phyloP scores from a whole-genome alignment of 805 yeast species.

The Jamesozyma rosinii region DNA sequence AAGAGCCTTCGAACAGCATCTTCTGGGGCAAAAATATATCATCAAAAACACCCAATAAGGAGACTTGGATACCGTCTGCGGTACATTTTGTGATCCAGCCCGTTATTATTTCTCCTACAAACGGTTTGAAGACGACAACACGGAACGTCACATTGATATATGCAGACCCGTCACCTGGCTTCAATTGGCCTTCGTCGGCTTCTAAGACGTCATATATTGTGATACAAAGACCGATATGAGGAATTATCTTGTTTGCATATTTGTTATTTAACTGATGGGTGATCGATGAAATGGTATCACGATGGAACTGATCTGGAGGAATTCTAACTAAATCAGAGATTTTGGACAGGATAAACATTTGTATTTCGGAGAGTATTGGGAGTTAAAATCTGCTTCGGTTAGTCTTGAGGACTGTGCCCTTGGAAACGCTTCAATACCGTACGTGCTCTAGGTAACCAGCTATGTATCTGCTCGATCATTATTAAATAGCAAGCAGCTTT shows the following conservation, averaged over 20 bases:
- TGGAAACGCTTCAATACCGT: background rate
- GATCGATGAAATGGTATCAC: slow-evolving; percentile 63
- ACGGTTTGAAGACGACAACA: slow-evolving; percentile 80
- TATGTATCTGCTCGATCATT: background rate
- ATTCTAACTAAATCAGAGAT: slow-evolving; percentile 78
- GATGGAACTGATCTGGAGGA: slow-evolving; percentile 74
- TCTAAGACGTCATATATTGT: slow-evolving; percentile 74
- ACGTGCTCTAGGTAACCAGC: background rate
- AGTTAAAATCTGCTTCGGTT: no score
- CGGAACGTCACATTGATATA: slow-evolving; percentile 69
- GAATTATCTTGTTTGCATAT: slow-evolving; percentile 77
- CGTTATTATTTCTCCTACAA: slow-evolving; percentile 82
- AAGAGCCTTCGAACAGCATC: slow-evolving; percentile 69
- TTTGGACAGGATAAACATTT: slow-evolving; percentile 78
- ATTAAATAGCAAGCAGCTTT: background rate
- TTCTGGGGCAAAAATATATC: slow-evolving; percentile 84
- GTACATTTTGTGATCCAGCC: slow-evolving; percentile 92
- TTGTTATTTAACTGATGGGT: slow-evolving; percentile 74
- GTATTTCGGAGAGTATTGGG: background rate
- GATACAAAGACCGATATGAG: slow-evolving; percentile 74
- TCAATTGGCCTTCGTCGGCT: slow-evolving; percentile 81
- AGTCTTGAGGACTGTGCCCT: no score
- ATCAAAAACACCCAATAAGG: slow-evolving; percentile 70
- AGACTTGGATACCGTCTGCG: slow-evolving; percentile 70
- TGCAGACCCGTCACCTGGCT: slow-evolving; percentile 91